Conservation (phyloP, 306 rosid species). For the Luffa aegyptiaca region DNA sequence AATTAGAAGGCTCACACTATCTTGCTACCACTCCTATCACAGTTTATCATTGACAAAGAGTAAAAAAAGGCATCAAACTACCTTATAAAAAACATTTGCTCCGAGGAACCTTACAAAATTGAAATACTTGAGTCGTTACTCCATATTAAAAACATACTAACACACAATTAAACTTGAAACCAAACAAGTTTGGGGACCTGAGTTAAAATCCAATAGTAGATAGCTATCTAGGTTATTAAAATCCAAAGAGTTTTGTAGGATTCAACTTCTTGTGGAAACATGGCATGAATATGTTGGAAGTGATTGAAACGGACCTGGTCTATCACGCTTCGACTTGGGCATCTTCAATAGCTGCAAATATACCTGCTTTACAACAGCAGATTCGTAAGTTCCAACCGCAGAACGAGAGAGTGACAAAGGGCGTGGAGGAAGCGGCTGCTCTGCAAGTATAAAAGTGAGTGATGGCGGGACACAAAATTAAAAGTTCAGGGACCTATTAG, state of each 20-base stretch:
- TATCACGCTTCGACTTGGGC: conserved; percentile 11
- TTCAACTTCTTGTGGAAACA: neutral
- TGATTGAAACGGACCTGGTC: neutral
- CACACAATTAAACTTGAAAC: neutral
- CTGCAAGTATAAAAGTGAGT: neutral
- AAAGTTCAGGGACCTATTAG: too few species aligned
- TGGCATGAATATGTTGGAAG: neutral
- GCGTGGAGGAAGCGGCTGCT: neutral
- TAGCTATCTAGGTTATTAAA: too few species aligned
- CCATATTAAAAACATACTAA: too few species aligned
- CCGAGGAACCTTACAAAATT: too few species aligned
- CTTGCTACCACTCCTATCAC: neutral
- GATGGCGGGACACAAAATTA: neutral
- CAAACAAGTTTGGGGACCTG: neutral
- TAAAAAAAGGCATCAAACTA: too few species aligned
- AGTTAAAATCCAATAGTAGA: too few species aligned
- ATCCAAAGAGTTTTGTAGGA: too few species aligned
- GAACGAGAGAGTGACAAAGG: too few species aligned
- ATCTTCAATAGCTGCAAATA: neutral
- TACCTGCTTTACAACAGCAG: neutral
- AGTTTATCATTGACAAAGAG: too few species aligned
- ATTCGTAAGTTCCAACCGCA: neutral
- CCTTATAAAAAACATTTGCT: too few species aligned
- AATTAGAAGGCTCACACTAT: neutral
- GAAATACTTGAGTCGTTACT: too few species aligned